Evolutionary conservation across 495 filamentous ascomycete genomes (phyloP).

Genomic region (Neurospora discreta): DNA sequence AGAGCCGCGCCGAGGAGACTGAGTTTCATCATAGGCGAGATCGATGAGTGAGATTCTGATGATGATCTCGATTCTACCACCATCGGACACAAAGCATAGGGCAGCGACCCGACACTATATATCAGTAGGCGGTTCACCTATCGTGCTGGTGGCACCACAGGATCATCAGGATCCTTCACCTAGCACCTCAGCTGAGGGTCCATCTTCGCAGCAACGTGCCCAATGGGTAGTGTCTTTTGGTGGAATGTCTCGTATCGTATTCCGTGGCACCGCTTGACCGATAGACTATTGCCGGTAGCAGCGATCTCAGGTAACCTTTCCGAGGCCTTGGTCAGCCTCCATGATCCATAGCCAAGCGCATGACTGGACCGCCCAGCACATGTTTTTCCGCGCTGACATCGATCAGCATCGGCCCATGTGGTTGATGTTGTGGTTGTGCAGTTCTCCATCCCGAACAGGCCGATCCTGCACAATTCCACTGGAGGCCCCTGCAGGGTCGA

Average conservation of each 20-base stretch:
- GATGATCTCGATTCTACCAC: background rate
- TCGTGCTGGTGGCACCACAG: background rate
- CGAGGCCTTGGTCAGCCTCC: background rate
- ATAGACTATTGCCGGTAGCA: background rate
- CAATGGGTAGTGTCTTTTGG: background rate
- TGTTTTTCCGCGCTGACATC: background rate
- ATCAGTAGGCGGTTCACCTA: background rate
- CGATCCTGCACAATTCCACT: background rate
- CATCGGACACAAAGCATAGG: background rate
- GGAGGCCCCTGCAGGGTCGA: background rate
- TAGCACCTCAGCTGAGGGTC: background rate
- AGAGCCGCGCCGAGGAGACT: slow-evolving; percentile 8
- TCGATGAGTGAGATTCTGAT: background rate
- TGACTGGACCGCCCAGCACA: background rate
- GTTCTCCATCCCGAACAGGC: background rate
- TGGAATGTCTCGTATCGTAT: background rate
- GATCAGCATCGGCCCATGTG: background rate
- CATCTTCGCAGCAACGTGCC: background rate
- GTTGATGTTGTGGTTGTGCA: background rate
- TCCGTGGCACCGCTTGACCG: background rate
- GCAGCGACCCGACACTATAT: background rate
- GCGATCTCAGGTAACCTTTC: background rate
- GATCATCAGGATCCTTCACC: background rate
- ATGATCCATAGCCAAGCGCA: background rate
- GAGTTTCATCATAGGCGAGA: slow-evolving; percentile 9